Conservation (phyloP, 495 filamentous ascomycete species). For the Podospora pseudopauciseta region DNA sequence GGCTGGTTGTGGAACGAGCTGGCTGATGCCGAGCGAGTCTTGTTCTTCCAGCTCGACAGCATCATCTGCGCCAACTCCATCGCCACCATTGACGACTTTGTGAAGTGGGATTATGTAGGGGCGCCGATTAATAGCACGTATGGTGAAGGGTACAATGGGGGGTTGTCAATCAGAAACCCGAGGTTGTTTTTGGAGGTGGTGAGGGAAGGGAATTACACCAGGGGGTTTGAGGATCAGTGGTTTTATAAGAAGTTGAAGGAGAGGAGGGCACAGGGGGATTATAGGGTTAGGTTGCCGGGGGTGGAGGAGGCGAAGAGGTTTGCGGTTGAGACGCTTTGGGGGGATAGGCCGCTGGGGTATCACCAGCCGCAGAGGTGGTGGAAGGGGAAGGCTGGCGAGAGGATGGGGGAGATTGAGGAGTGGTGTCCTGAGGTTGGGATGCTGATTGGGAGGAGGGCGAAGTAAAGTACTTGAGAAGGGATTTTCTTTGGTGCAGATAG, state of each 20-base stretch:
- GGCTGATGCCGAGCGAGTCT: slow-evolving; percentile 23
- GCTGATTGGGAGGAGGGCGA: slow-evolving; percentile 13
- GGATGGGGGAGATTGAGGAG: slow-evolving; percentile 16
- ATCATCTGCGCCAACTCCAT: slow-evolving; percentile 20
- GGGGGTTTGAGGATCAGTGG: slow-evolving; percentile 33
- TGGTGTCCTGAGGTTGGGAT: slow-evolving; percentile 25
- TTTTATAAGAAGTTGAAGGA: slow-evolving; percentile 15
- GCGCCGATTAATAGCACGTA: slow-evolving; percentile 23
- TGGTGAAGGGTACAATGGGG: slow-evolving; percentile 31
- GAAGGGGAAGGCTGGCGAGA: not conserved
- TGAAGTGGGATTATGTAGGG: slow-evolving; percentile 32
- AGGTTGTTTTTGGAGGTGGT: slow-evolving; percentile 25
- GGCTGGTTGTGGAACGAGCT: slow-evolving; percentile 30
- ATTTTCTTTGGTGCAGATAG: not conserved
- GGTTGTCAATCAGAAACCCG: slow-evolving; percentile 30
- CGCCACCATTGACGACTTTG: slow-evolving; percentile 30
- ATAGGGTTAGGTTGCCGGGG: slow-evolving; percentile 4
- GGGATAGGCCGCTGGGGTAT: slow-evolving; percentile 15
- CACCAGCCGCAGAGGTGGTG: slow-evolving; percentile 23
- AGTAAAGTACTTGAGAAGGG: not conserved
- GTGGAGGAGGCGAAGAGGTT: slow-evolving; percentile 9
- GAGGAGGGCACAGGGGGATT: not conserved
- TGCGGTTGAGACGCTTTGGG: slow-evolving; percentile 20
- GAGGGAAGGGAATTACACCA: slow-evolving; percentile 21
- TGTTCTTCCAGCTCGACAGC: slow-evolving; percentile 35